Evolutionary conservation across 192 early-diverging fungal species (phyloP), one percentile per base, ranked within the genome.

Genomic region (Coemansia sp.): DNA sequence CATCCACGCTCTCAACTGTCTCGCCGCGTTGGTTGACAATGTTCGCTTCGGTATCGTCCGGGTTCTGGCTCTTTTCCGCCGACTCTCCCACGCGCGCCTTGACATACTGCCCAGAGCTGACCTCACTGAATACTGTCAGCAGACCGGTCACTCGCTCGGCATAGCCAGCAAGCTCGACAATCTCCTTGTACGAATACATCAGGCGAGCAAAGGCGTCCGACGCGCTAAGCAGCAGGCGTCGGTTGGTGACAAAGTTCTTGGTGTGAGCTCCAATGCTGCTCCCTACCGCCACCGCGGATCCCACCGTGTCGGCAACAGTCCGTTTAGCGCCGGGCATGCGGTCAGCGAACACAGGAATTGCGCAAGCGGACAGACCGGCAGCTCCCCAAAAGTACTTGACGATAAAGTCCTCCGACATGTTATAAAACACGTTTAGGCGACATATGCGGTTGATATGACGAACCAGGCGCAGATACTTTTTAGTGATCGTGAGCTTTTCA

Each of bases 311-410:
- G 1, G 63, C 70, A 3, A 54, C 68, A 5, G 71, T 63, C 8
- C 31, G 54, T 24, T 72, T 38, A 1, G 69, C 73, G 27, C 79
- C 75, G 12, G 78, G 78, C 34, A 78, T 38, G n/a, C 80, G 72
- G 55, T 75, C 68, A 43, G 88, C 87, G 78, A 97, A 97, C 15
- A 95, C 94, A 2, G 96, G 96, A 10, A 92, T 90, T 1, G 93
- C 90, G 70, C 94, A 96, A 16, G 97, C 85, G 11, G 91, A 80
- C 61, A 96, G 84, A 41, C 96, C 96, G 65, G 91, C 89, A 1
- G 95, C 96, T 70, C 95, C 94, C 97, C 97, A 98, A 65, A 95
- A 93, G 84, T 99, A 99, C 79, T 99, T 99, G 83, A 99, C 94
- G 29, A 98, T 87, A 86, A 97, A 98, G 82, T 98, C 96, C 79